Conservation (phyloP, 2,329 filamentous ascomycete species). For the Trichocomaceae sp. region DNA sequence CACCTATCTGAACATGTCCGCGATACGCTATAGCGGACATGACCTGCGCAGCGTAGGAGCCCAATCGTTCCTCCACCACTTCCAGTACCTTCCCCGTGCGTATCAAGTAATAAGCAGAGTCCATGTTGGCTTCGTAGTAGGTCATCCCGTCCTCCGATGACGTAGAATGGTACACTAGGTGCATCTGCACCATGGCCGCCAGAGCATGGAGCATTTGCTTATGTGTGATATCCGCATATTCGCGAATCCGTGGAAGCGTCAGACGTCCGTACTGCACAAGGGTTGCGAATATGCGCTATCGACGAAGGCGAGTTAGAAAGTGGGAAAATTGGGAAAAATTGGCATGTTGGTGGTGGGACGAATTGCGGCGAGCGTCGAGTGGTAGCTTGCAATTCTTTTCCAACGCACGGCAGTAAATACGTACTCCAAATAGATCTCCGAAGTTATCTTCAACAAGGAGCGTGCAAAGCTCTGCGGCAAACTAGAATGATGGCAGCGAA, state of each 20-base stretch:
- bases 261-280: constrained; percentile 75
- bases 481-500: constrained; percentile 37
- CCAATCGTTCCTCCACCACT: constrained; percentile 66
- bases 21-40: constrained; percentile 68
- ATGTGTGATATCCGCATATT: constrained; percentile 65
- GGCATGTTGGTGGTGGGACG: background rate
- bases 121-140: constrained; percentile 77
- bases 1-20: constrained; percentile 60
- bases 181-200: constrained; percentile 79
- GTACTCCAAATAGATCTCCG: constrained; percentile 85
- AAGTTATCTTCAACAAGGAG: constrained; percentile 83
- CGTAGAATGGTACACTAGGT: constrained; percentile 69
- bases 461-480: constrained; percentile 79
- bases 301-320: constrained; percentile 2
- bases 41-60: constrained; percentile 65
- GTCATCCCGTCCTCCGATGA: constrained; percentile 57
- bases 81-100: constrained; percentile 76
- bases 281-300: constrained; percentile 73
- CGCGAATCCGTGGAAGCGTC: constrained; percentile 60
- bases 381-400: background rate
- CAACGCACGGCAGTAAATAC: constrained; percentile 29
- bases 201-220: constrained; percentile 75
- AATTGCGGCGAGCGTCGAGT: background rate
- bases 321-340: constrained; percentile 6
- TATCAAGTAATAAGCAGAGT: constrained; percentile 72